phyloP scores from a whole-genome alignment of 1,284 basidiomycete genomes.

The Macrocystidia cucumis region DNA sequence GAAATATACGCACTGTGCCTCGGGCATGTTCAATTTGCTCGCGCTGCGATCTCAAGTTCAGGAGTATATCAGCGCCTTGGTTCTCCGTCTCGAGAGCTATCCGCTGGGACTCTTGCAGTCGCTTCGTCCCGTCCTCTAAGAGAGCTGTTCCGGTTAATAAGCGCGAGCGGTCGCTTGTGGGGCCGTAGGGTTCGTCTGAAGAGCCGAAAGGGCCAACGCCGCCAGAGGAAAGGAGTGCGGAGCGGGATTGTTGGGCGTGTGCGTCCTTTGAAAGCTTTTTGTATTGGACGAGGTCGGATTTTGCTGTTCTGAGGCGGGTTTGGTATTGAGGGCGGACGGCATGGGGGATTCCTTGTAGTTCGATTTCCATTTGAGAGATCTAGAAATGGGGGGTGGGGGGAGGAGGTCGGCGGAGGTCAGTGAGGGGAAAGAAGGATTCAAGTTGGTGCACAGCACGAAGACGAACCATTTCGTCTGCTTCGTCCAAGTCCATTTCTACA shows the following conservation, averaged over 20 bases:
- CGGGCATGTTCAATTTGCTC: slow-evolving; percentile 95
- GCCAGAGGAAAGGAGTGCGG: slow-evolving; percentile 50
- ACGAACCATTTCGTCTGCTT: slow-evolving; percentile 93
- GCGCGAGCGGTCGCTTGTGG: slow-evolving; percentile 64
- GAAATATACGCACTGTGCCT: slow-evolving; percentile 59
- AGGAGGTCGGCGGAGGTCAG: slow-evolving; percentile 1
- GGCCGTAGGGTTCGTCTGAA: slow-evolving; percentile 77
- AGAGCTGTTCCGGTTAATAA: slow-evolving; percentile 69
- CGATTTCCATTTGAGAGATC: slow-evolving; percentile 99
- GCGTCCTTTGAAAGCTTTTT: slow-evolving; percentile 74
- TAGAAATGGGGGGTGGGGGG: slow-evolving; percentile 28
- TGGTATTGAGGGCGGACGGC: slow-evolving; percentile 74
- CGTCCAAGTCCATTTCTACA: slow-evolving; percentile 94
- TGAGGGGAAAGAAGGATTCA: slow-evolving; percentile 1
- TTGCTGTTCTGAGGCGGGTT: slow-evolving; percentile 63
- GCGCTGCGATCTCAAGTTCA: slow-evolving; percentile 81
- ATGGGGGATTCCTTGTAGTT: slow-evolving; percentile 93
- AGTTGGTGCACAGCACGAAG: neutral
- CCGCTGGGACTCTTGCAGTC: slow-evolving; percentile 86
- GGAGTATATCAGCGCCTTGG: slow-evolving; percentile 88
- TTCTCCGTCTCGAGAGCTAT: slow-evolving; percentile 96
- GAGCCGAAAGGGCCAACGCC: slow-evolving; percentile 38
- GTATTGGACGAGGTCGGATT: slow-evolving; percentile 63
- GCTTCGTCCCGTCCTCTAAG: slow-evolving; percentile 71
- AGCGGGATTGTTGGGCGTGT: slow-evolving; percentile 48